phyloP scores from a whole-genome alignment of 2,329 filamentous ascomycete species.

The Penicillium sp. region DNA sequence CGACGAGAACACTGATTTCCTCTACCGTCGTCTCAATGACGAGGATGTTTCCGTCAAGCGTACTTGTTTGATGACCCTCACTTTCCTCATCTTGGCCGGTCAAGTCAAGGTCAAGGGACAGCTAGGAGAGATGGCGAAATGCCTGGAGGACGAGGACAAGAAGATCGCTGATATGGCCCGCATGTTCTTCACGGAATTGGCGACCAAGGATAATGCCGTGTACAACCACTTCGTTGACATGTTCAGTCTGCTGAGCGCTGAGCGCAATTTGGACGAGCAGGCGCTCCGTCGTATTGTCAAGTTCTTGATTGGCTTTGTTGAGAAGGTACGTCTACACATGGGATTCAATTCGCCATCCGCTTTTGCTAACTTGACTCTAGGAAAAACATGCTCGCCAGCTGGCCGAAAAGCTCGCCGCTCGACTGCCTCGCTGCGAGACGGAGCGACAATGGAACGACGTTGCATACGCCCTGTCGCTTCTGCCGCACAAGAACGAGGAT shows the following conservation, averaged over 20 bases:
- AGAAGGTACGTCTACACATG: constrained; percentile 70
- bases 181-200: constrained; percentile 98
- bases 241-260: constrained; percentile 89
- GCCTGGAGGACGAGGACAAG: constrained; percentile 93
- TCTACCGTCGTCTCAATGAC: constrained; percentile 92
- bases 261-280: constrained; percentile 78
- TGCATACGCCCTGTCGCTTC: constrained; percentile 81
- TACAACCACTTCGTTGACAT: constrained; percentile 99
- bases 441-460: constrained; percentile 98
- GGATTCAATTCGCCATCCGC: background rate
- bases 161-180: constrained; percentile 88
- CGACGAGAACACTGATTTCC: constrained; percentile 97
- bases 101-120: constrained; percentile 99
- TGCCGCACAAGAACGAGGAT: constrained; percentile 69
- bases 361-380: constrained; percentile 48
- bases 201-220: constrained; percentile 97
- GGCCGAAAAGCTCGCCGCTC: constrained; percentile 85
- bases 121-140: constrained; percentile 98
- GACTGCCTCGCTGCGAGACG: constrained; percentile 81
- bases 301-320: constrained; percentile 92
- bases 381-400: constrained; percentile 97
- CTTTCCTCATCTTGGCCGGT: constrained; percentile 92
- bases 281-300: constrained; percentile 83
- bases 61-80: constrained; percentile 97
- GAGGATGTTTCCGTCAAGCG: constrained; percentile 87